Conservation (phyloP, 306 rosid genomes). For the Pueraria montana region DNA sequence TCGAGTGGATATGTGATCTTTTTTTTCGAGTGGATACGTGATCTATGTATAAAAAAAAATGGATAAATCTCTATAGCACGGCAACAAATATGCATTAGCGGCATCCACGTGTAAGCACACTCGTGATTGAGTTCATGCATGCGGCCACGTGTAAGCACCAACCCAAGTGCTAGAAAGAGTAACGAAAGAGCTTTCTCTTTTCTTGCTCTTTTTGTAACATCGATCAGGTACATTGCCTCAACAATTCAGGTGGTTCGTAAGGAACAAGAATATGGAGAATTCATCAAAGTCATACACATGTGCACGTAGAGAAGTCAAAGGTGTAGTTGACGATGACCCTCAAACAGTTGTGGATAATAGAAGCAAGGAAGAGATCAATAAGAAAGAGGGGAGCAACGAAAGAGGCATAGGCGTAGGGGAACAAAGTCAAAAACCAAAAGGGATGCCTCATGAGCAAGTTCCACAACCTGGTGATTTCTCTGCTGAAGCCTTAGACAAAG, state of each 20-base stretch:
- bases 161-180: not conserved
- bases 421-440: slow-evolving; percentile 10
- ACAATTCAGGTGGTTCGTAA: not conserved
- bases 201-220: not conserved
- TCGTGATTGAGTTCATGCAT: not conserved
- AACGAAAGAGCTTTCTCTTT: not conserved
- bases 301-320: not conserved
- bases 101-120: not conserved
- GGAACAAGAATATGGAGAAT: not conserved
- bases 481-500: slow-evolving; percentile 17
- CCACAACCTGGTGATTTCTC: slow-evolving; percentile 33
- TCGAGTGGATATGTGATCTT: too few relatives aligned
- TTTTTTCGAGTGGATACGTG: too few relatives aligned
- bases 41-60: too few relatives aligned
- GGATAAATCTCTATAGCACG: not conserved
- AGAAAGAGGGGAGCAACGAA: not conserved
- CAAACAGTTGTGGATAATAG: not conserved
- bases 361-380: not conserved
- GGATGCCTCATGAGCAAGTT: slow-evolving; percentile 22
- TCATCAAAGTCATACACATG: not conserved
- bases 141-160: not conserved
- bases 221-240: not conserved
- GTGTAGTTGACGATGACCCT: slow-evolving; percentile 7
- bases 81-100: not conserved
- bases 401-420: not conserved